Percentiles rank a stretch among this genome's conserved stretches.
Evolutionary conservation across 2,329 filamentous ascomycete genomes (phyloP).

Genomic region (Pseudogymnoascus sp.): DNA sequence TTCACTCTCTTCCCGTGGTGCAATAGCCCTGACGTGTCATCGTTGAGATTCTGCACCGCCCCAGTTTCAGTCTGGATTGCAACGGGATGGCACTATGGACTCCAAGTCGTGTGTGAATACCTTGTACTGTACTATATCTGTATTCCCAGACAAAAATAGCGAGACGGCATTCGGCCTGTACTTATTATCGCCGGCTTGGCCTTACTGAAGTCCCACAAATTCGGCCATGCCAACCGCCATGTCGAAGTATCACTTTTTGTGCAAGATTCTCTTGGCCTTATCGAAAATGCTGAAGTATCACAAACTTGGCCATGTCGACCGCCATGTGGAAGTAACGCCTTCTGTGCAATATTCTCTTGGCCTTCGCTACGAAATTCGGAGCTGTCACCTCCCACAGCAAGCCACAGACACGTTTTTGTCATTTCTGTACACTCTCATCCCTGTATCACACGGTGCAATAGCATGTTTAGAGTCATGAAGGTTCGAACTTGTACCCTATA

Average conservation of each 20-base stretch:
- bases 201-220: neutral
- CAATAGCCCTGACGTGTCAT: neutral
- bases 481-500: neutral
- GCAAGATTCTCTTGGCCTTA: neutral
- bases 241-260: neutral
- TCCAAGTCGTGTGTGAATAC: neutral
- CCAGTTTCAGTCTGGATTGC: slow-evolving; percentile 1
- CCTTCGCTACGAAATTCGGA: neutral
- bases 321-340: neutral
- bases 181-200: neutral
- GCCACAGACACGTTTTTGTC: neutral
- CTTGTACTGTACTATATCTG: neutral
- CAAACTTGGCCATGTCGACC: neutral
- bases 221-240: neutral
- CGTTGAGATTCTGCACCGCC: neutral
- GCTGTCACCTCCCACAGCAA: neutral
- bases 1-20: neutral
- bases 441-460: neutral
- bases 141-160: neutral
- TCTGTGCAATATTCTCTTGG: neutral
- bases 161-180: neutral
- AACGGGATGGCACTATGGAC: neutral
- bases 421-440: neutral
- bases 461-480: neutral
- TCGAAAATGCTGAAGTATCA: neutral